Conservation (phyloP, 352 stramenopile genomes). For the Aphanomyces stellatus region DNA sequence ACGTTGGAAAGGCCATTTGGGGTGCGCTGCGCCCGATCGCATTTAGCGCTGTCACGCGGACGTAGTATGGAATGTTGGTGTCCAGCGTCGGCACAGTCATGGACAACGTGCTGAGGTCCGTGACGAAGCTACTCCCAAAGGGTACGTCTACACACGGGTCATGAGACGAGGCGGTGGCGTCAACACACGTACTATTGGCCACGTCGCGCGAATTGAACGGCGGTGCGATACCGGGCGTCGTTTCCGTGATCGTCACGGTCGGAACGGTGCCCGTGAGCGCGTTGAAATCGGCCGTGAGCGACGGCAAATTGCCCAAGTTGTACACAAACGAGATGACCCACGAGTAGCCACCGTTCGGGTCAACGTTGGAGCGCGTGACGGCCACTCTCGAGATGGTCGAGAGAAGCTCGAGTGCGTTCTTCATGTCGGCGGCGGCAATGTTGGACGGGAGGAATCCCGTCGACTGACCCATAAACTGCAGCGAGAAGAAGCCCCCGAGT, state of each 20-base stretch:
- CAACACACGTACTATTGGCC: constrained; percentile 40
- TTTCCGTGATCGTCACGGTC: constrained; percentile 67
- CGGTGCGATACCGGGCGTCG: constrained; percentile 64
- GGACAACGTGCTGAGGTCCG: constrained; percentile 79
- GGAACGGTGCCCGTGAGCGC: constrained; percentile 86
- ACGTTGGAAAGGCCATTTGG: constrained; percentile 73
- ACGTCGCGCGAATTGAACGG: constrained; percentile 87
- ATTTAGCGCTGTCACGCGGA: constrained; percentile 91
- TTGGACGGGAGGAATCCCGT: constrained; percentile 90
- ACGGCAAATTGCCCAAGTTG: constrained; percentile 79
- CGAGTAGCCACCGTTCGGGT: constrained; percentile 88
- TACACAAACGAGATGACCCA: constrained; percentile 92
- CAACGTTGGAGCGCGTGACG: constrained; percentile 73
- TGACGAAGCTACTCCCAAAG: constrained; percentile 81
- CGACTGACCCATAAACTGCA: constrained; percentile 80
- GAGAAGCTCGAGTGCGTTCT: constrained; percentile 85
- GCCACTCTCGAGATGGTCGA: constrained; percentile 82
- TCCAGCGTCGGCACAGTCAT: constrained; percentile 80
- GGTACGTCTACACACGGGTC: constrained; percentile 39
- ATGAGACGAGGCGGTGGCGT: background rate
- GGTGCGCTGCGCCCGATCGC: constrained; percentile 55
- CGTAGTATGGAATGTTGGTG: constrained; percentile 93
- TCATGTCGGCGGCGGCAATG: constrained; percentile 76
- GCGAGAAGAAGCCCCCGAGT: constrained; percentile 73
- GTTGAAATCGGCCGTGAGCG: constrained; percentile 67